Evolutionary conservation across 2,329 filamentous ascomycete species (phyloP).

Genomic region (Aspergillus sp.): DNA sequence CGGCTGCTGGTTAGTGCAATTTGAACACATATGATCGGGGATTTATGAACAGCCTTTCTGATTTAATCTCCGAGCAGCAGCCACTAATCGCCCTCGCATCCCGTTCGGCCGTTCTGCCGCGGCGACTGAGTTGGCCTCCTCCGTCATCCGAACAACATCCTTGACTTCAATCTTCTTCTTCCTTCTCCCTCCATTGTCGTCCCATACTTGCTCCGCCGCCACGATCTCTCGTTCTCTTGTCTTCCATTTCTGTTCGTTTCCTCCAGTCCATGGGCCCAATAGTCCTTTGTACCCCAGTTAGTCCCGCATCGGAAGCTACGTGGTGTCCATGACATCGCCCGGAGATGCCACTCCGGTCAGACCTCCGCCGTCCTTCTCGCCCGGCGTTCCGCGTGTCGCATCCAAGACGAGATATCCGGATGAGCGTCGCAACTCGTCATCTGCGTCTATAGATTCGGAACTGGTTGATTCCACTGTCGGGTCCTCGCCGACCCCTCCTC

Average conservation of each 20-base stretch:
- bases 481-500: constrained; percentile 54
- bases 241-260: background rate
- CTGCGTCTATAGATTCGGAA: constrained; percentile 41
- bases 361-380: constrained; percentile 67
- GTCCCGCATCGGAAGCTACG: constrained; percentile 23
- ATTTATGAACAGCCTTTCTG: background rate
- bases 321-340: constrained; percentile 64
- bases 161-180: background rate
- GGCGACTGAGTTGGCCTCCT: constrained; percentile 14
- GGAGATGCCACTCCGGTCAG: constrained; percentile 63
- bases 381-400: constrained; percentile 59
- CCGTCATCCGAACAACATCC: constrained; percentile 8
- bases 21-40: background rate
- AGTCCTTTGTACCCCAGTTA: constrained; percentile 16
- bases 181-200: constrained; percentile 1
- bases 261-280: constrained; percentile 30
- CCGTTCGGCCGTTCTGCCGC: constrained; percentile 11
- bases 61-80: background rate
- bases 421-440: constrained; percentile 48
- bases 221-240: background rate
- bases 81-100: constrained; percentile 6
- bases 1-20: background rate
- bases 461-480: constrained; percentile 53
- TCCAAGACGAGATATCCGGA: constrained; percentile 58
- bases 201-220: background rate